A percentile compares a stretch with the other conserved stretches of the same genome.
Conservation (phyloP, 352 stramenopile species). For the Phytopythium boreale region DNA sequence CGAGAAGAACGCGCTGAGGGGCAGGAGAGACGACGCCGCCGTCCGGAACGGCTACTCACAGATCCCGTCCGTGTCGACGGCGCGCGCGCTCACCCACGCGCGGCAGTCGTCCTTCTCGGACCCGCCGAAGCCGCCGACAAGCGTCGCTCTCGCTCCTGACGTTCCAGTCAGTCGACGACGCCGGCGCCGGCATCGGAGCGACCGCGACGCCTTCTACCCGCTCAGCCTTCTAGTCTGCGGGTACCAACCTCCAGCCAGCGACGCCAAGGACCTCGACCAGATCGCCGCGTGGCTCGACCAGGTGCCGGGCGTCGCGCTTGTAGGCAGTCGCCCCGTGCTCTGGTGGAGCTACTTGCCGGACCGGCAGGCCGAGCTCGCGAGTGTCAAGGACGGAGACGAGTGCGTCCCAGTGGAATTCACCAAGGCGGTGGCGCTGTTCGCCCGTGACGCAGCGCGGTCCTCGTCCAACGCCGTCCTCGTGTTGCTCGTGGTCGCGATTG, state of each 20-base stretch:
- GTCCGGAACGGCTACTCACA: conserved; percentile 72
- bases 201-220: conserved; percentile 19
- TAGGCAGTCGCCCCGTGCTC: conserved; percentile 33
- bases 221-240: conserved; percentile 63
- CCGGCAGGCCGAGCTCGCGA: background rate
- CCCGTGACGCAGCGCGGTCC: conserved; percentile 41
- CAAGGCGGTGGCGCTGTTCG: conserved; percentile 50
- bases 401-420: conserved; percentile 31
- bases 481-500: conserved; percentile 53
- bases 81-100: conserved; percentile 37
- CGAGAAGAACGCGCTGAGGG: conserved; percentile 30
- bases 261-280: background rate
- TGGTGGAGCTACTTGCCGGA: conserved; percentile 58
- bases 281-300: conserved; percentile 23
- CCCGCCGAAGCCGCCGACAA: background rate
- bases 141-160: background rate
- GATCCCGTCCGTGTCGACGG: conserved; percentile 70
- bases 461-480: conserved; percentile 67
- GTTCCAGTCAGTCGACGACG: background rate
- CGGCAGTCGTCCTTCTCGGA: background rate
- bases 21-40: conserved; percentile 47
- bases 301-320: conserved; percentile 42
- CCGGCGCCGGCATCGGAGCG: conserved; percentile 2
- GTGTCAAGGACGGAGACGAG: conserved; percentile 1
- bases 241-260: conserved; percentile 28